Base-by-base conservation (phyloP, 2,329 filamentous ascomycete genomes). In the Xylariaceae sp. region DNA sequence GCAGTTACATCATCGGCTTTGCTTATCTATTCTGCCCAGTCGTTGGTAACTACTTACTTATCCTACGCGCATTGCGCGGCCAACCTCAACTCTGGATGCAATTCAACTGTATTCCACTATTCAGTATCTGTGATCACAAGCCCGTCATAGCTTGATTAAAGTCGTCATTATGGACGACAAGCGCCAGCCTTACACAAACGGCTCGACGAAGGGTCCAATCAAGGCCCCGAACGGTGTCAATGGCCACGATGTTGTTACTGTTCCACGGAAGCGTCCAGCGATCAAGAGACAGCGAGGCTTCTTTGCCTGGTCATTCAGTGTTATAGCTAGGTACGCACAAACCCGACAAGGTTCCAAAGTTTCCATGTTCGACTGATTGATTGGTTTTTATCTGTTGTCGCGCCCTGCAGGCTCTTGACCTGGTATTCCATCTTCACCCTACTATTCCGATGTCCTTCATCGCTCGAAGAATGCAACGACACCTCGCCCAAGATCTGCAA, bases 351-450 rank as follows among this genome's bases (percentile, higher is more conserved):
- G 27, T 26, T n/a, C n/a, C n/a, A n/a, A n/a, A n/a, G n/a, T n/a
- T n/a, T n/a, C n/a, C n/a, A n/a, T n/a, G n/a, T n/a, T n/a, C n/a
- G n/a, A n/a, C n/a, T n/a, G n/a, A n/a, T n/a, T n/a, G n/a, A 38
- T 33, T 43, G 18, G 40, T 32, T 51, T 24, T 41, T 40, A 36
- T 38, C 31, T 32, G 26, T 36, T 24, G 9, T 15, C 15, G 13
- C 11, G 24, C 13, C 2, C 31, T 3, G n/a, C 47, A 90, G 90
- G 55, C 62, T 96, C 31, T 62, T 82, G 41, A 83, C 87, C 14
- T 98, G 90, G 90, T 94, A 92, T 60, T 74, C 81, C 24, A 80
- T 97, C 48, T 63, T 88, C 45, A 92, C 85, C 16, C 68, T 92
- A 39, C 65, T 90, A 43, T 85, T 98, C 60, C 78, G 83, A 45